Evolutionary conservation across 2,329 filamentous ascomycete genomes (phyloP), one percentile per base, ranked within the genome.

Genomic region (Plectosphaerella sp.): DNA sequence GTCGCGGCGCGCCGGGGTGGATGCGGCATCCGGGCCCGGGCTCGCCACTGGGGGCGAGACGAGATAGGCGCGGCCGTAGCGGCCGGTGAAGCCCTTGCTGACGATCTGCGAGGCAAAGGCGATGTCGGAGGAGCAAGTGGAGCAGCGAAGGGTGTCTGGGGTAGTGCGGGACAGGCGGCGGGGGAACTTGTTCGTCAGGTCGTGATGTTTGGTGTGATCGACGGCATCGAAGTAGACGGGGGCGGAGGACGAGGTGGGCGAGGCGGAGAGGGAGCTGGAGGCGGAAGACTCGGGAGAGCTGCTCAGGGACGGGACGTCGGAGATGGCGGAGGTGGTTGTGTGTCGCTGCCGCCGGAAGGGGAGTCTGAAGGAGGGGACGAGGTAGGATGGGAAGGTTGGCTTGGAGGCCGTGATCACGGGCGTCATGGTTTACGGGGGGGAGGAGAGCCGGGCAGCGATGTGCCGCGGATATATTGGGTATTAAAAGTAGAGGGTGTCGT

Each of bases 21-120:
- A 16, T 11, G 25, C 9, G 10, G 36, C 14, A 12, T 37, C 20
- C 9, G 16, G 18, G 33, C 16, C 6, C 25, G 12, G 43, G 20
- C 41, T 53, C 8, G 36, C 58, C 48, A 28, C 64, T 47, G 2
- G 62, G 45, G 43, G 59, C 22, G 59, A 65, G 47, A 87, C 79
- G 47, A 88, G 75, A 62, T 79, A 84, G 12, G 83, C 84, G 22
- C 83, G 77, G 6, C 84, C 84, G 64, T 86, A 78, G 18, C 83
- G 81, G 16, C 84, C 84, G 0, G 79, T 84, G 68, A 87, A 88
- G 57, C 82, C 80, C 63, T 86, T 86, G 56, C 77, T 82, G 39
- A 87, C 75, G 54, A 87, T 80, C 63, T 86, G 83, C 12, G 77
- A 74, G 15, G 73, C 64, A 61, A 82, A 82, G 16, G 82, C 83